Conservation (phyloP, 1,139 yeast species). For the Hansenula sp. region DNA sequence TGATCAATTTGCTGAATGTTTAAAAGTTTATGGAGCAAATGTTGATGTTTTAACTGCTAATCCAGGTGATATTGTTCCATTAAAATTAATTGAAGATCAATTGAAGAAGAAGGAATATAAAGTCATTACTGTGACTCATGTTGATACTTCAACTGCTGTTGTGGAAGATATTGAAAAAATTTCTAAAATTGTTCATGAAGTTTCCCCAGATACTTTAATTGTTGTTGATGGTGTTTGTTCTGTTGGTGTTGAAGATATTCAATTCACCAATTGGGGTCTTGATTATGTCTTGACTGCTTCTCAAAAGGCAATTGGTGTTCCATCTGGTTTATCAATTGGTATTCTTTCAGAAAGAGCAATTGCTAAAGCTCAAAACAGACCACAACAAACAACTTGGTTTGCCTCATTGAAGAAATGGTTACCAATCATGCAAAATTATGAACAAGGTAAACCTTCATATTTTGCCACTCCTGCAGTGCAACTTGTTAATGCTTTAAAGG, state of each 20-base stretch:
- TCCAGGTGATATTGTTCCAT: constrained; percentile 68
- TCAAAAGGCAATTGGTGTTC: constrained; percentile 93
- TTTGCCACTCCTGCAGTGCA: constrained; percentile 95
- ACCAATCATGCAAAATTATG: constrained; percentile 86
- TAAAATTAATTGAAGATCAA: constrained; percentile 50
- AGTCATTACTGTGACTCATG: constrained; percentile 85
- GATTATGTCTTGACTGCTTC: constrained; percentile 90
- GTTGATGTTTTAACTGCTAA: constrained; percentile 61
- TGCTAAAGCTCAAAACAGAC: constrained; percentile 49
- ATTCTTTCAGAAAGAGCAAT: constrained; percentile 76
- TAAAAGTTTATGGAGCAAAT: constrained; percentile 66
- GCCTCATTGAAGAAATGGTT: constrained; percentile 83
- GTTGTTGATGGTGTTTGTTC: constrained; percentile 95
- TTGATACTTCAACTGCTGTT: constrained; percentile 94
- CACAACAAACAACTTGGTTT: constrained; percentile 59
- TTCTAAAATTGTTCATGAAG: constrained; percentile 53
- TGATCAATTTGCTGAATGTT: constrained; percentile 79
- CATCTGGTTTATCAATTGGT: constrained; percentile 84
- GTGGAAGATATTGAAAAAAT: constrained; percentile 67
- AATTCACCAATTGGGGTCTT: constrained; percentile 86
- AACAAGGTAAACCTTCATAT: constrained; percentile 76
- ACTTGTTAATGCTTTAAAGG: constrained; percentile 75
- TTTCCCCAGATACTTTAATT: constrained; percentile 76
- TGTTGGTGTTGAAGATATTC: constrained; percentile 79
- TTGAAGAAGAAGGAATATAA: constrained; percentile 50